phyloP scores from a whole-genome alignment of 148 eudicot genomes.

The Mesembryanthemum crystallinum region DNA sequence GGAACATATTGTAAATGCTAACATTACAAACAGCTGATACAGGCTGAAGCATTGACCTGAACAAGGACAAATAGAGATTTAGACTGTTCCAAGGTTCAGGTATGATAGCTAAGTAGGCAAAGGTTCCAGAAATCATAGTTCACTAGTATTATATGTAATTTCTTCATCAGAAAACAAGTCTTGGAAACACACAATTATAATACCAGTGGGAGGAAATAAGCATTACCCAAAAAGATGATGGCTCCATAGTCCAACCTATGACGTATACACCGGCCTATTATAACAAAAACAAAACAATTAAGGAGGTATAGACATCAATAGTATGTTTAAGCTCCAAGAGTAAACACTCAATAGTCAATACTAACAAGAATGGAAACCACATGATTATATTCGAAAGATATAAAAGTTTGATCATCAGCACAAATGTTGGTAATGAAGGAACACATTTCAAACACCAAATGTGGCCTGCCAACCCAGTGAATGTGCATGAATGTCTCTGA shows the following conservation, averaged over 20 bases:
- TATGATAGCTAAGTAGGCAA: not conserved
- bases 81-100: too few relatives aligned
- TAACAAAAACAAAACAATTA: constrained; percentile 24
- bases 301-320: not conserved
- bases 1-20: not conserved
- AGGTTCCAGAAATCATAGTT: not conserved
- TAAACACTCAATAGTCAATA: not conserved
- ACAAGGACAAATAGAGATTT: too few relatives aligned
- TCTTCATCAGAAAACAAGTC: not conserved
- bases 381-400: not conserved
- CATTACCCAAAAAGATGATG: constrained; percentile 82
- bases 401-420: not conserved
- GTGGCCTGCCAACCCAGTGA: not conserved
- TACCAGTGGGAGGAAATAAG: not conserved
- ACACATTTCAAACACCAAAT: not conserved
- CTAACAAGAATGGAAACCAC: not conserved
- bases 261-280: constrained; percentile 90
- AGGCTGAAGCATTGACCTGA: constrained; percentile 2
- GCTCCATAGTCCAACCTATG: constrained; percentile 94
- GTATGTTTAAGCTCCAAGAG: not conserved
- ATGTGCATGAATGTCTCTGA: not conserved
- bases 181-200: not conserved
- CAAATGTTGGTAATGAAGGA: not conserved
- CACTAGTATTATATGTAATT: constrained; percentile 6
- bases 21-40: not conserved